phyloP scores from a whole-genome alignment of 176 grass and related monocot genomes.

The Hsuehochloa calcarea region DNA sequence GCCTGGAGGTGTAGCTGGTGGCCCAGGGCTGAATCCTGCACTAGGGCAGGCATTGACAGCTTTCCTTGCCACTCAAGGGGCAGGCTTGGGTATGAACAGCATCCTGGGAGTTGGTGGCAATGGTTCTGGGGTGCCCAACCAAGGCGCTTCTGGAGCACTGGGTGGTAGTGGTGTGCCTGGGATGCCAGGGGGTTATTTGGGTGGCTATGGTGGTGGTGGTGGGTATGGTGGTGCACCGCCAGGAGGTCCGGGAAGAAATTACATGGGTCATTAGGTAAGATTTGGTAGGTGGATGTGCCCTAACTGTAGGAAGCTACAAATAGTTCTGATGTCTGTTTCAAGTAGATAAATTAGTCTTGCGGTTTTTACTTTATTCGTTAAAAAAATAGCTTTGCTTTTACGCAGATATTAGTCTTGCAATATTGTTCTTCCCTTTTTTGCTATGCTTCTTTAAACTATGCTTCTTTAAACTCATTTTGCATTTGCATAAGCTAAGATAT shows the following conservation, averaged over 20 bases:
- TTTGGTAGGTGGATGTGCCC: slow-evolving; percentile 24
- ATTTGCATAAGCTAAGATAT: not conserved
- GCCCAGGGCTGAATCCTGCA: slow-evolving; percentile 68
- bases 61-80: slow-evolving; percentile 67
- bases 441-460: not conserved
- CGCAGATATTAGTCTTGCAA: not conserved
- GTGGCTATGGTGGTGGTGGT: slow-evolving; percentile 68
- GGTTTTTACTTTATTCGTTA: not conserved
- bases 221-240: slow-evolving; percentile 67
- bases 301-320: slow-evolving; percentile 7
- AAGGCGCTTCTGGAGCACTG: slow-evolving; percentile 49
- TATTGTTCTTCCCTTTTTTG: not conserved
- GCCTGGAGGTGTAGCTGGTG: slow-evolving; percentile 47
- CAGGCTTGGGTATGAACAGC: slow-evolving; percentile 60
- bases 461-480: not conserved
- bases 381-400: not conserved
- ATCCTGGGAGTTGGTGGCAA: slow-evolving; percentile 48
- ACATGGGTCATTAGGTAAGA: slow-evolving; percentile 94
- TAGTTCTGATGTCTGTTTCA: slow-evolving; percentile 28
- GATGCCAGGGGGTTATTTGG: slow-evolving; percentile 50
- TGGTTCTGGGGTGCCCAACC: slow-evolving; percentile 38
- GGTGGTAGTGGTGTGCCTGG: slow-evolving; percentile 49
- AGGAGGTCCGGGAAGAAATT: slow-evolving; percentile 83
- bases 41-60: slow-evolving; percentile 88
- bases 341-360: not conserved